These are phyloP conservation scores for Saccharomyces pastorianus DNA, from an alignment of 1,139 yeast species.

Conservation along the genomic window DNA sequence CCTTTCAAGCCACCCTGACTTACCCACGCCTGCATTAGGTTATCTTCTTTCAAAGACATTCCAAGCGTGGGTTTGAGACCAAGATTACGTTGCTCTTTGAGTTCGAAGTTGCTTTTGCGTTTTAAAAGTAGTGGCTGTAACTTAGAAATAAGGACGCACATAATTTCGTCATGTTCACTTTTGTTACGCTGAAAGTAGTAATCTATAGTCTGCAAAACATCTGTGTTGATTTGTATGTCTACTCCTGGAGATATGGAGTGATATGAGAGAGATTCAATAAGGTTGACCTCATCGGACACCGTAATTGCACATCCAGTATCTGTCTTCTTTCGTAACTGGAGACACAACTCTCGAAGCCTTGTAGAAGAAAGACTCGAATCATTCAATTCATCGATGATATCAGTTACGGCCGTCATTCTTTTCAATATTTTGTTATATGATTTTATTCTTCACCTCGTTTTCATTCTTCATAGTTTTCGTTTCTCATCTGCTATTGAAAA, in stretches of 20 bases:
- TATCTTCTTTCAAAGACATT: slow-evolving; percentile 18
- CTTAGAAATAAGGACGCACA: slow-evolving; percentile 1
- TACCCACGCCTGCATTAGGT: slow-evolving; percentile 17
- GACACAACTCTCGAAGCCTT: background rate
- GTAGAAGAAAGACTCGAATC: background rate
- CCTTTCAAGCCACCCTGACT: slow-evolving; percentile 21
- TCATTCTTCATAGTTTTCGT: background rate
- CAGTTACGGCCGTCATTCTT: background rate
- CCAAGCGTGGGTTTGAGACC: slow-evolving; percentile 16
- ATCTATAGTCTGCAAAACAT: background rate
- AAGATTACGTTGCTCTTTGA: background rate
- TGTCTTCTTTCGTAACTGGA: background rate
- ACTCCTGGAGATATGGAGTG: background rate
- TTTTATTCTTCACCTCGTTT: background rate
- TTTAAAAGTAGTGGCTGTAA: slow-evolving; percentile 4
- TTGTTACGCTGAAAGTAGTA: background rate
- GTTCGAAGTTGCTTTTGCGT: background rate
- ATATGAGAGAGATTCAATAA: background rate
- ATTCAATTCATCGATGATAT: background rate
- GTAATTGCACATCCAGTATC: background rate
- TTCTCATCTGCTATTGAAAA: background rate
- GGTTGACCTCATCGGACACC: background rate
- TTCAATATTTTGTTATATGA: background rate
- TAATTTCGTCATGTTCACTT: background rate
- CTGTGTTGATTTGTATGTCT: background rate